These are phyloP conservation scores for Cladosporium velox DNA, from an alignment of 2,329 filamentous ascomycete genomes.

Conservation along the genomic window DNA sequence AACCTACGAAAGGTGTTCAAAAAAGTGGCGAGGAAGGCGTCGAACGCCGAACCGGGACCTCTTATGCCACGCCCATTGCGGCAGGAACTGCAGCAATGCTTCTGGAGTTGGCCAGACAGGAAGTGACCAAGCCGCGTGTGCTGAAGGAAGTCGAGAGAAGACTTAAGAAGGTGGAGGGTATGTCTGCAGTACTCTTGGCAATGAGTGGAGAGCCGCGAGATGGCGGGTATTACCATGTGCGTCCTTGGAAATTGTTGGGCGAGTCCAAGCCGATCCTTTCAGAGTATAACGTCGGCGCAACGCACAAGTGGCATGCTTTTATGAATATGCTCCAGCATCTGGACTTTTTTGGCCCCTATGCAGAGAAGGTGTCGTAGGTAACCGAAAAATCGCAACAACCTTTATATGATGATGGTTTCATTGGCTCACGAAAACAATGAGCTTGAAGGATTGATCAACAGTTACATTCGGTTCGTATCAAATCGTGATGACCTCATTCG, in stretches of 20 bases:
- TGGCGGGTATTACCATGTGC: background rate
- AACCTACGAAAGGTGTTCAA: background rate
- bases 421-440: background rate
- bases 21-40: background rate
- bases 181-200: background rate
- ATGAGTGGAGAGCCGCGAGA: background rate
- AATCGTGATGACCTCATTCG: background rate
- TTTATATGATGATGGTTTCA: background rate
- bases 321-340: background rate
- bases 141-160: background rate
- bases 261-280: background rate
- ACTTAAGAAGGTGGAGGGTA: background rate
- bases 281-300: background rate
- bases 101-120: background rate
- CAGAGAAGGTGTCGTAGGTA: background rate
- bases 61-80: background rate
- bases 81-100: conserved; percentile 7
- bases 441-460: background rate
- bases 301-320: background rate
- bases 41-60: background rate
- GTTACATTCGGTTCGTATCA: background rate
- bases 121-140: background rate
- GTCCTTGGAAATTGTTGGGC: background rate
- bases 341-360: background rate
- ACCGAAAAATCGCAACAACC: background rate